Conservation (phyloP, 106 monocot genomes). For the Ottelia alismoides region DNA sequence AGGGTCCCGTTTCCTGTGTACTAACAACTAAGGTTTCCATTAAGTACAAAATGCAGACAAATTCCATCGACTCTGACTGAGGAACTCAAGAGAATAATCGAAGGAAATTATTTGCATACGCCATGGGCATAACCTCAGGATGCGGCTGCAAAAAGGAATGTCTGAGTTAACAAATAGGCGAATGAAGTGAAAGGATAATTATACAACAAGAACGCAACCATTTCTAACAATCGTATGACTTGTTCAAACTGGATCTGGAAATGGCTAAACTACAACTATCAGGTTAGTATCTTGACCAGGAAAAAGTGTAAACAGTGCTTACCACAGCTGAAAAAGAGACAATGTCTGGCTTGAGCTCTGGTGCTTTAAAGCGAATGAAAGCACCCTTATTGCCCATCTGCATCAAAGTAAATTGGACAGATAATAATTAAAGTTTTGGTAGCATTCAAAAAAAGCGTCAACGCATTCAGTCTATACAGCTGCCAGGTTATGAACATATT, state of each 20-base stretch:
- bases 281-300: background rate
- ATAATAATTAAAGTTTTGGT: no score
- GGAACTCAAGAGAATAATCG: constrained; percentile 61
- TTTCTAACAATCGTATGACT: no score
- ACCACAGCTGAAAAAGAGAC: constrained; percentile 84
- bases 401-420: no score
- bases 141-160: constrained; percentile 60
- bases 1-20: no score
- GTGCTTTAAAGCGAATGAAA: constrained; percentile 62
- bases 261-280: no score
- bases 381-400: constrained; percentile 99
- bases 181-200: background rate
- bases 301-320: constrained; percentile 1
- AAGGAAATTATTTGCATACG: constrained; percentile 88
- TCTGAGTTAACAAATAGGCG: background rate
- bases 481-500: no score
- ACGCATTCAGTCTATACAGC: no score
- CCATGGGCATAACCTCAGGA: constrained; percentile 98
- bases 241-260: no score
- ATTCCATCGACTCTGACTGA: background rate
- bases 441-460: no score
- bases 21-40: no score
- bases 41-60: no score
- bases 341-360: constrained; percentile 80
- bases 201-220: background rate